Evolutionary conservation across 345 rosid genomes (phyloP).

Genomic region (Pugionium dolabratum): DNA sequence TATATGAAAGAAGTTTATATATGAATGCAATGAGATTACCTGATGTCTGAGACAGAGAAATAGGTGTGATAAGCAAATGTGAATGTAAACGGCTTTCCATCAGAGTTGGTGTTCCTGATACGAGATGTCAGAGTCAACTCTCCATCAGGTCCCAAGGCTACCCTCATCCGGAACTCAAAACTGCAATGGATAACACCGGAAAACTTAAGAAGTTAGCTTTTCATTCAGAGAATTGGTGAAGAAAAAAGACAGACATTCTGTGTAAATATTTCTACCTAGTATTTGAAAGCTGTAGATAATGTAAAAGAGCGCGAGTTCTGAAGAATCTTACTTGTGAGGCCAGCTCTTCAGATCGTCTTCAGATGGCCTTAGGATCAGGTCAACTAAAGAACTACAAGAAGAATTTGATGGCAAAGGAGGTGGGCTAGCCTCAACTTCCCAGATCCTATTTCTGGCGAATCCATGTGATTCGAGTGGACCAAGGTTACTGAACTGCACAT

Average conservation of each 20-base stretch:
- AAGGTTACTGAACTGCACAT: conserved; percentile 68
- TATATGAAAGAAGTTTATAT: neutral
- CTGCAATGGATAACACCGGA: conserved; percentile 43
- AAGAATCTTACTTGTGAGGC: conserved; percentile 69
- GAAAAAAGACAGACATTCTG: too few species aligned
- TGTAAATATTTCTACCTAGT: neutral
- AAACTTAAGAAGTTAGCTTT: conserved; percentile 7
- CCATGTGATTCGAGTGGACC: conserved; percentile 80
- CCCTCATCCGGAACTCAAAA: conserved; percentile 88
- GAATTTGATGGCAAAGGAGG: conserved; percentile 66
- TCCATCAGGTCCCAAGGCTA: conserved; percentile 79
- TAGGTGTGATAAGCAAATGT: conserved; percentile 97
- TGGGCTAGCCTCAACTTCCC: conserved; percentile 76
- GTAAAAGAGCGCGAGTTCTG: conserved; percentile 6
- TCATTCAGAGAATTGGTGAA: neutral
- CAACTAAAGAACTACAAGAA: conserved; percentile 53
- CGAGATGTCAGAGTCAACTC: conserved; percentile 86
- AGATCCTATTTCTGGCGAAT: conserved; percentile 82
- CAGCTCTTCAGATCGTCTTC: conserved; percentile 49
- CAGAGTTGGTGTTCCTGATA: conserved; percentile 72
- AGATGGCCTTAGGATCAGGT: conserved; percentile 74
- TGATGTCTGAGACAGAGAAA: conserved; percentile 92
- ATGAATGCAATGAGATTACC: conserved; percentile 49
- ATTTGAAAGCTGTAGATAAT: neutral
- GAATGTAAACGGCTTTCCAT: conserved; percentile 86